phyloP scores from a whole-genome alignment of 2,329 filamentous ascomycete genomes.

The Colletotrichum tropicicola region DNA sequence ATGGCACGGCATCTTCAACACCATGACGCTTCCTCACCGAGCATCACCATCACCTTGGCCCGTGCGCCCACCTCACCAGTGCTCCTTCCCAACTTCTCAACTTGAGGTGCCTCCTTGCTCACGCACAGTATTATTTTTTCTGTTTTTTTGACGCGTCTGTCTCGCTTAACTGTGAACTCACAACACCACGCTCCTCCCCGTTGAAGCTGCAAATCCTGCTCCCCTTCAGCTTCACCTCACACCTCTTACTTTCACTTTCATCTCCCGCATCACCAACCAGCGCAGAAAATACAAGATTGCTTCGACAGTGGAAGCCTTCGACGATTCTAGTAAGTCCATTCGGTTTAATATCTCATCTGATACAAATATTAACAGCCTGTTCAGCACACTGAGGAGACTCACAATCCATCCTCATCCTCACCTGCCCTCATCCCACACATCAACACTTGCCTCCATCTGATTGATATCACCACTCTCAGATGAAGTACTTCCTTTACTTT shows the following conservation, averaged over 20 bases:
- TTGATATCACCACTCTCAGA: neutral
- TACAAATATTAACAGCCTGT: neutral
- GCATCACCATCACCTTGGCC: neutral
- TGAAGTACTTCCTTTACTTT: neutral
- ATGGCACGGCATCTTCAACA: neutral
- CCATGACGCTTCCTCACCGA: neutral
- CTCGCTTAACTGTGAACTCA: too few relatives aligned
- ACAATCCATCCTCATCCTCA: neutral
- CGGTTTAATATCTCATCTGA: neutral
- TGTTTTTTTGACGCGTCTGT: too few relatives aligned
- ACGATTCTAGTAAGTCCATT: neutral
- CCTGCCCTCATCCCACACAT: neutral
- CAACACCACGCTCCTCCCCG: too few relatives aligned
- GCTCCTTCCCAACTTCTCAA: slow-evolving; percentile 3
- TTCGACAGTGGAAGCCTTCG: neutral
- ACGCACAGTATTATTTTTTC: neutral
- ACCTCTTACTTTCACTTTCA: neutral
- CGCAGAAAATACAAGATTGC: too few relatives aligned
- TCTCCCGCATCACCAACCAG: too few relatives aligned
- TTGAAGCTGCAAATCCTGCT: too few relatives aligned
- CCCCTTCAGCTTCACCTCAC: too few relatives aligned
- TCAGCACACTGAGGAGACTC: neutral
- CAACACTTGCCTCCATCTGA: neutral
- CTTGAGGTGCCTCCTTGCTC: neutral
- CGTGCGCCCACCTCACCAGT: neutral